Conservation (phyloP, 306 rosid species). For the Rosa persica region DNA sequence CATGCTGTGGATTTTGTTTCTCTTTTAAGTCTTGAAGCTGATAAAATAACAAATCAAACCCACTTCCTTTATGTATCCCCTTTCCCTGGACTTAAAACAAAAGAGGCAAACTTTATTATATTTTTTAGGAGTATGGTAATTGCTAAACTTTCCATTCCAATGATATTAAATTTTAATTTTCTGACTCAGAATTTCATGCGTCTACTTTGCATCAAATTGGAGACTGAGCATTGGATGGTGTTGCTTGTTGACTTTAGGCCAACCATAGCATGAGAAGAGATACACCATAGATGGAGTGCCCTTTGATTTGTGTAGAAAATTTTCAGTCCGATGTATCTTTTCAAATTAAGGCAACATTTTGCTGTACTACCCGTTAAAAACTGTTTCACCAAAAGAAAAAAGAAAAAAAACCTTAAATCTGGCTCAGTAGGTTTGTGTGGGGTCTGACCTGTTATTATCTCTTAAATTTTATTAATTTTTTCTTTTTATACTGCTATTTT, state of each 20-base stretch:
- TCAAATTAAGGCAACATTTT: slow-evolving; percentile 13
- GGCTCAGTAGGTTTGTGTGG: neutral
- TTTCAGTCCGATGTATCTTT: neutral
- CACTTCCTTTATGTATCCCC: neutral
- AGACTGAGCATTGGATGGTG: neutral
- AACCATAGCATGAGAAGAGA: neutral
- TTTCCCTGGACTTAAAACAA: neutral
- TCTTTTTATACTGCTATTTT: slow-evolving; percentile 2
- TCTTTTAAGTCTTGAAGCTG: neutral
- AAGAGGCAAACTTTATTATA: neutral
- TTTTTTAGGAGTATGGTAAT: neutral
- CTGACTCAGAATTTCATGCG: neutral
- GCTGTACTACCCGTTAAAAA: neutral
- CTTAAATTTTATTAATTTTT: neutral
- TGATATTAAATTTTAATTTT: neutral
- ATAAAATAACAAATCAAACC: neutral
- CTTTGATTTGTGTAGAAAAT: neutral
- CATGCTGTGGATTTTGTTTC: neutral
- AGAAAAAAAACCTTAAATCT: neutral
- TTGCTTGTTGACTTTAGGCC: neutral
- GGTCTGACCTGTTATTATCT: neutral
- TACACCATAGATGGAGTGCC: neutral
- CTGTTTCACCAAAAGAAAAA: too few species aligned
- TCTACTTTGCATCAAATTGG: neutral
- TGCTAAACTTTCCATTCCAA: neutral